Base-by-base conservation (phyloP, 441 rosid genomes). In the Flueggea neowawraea region DNA sequence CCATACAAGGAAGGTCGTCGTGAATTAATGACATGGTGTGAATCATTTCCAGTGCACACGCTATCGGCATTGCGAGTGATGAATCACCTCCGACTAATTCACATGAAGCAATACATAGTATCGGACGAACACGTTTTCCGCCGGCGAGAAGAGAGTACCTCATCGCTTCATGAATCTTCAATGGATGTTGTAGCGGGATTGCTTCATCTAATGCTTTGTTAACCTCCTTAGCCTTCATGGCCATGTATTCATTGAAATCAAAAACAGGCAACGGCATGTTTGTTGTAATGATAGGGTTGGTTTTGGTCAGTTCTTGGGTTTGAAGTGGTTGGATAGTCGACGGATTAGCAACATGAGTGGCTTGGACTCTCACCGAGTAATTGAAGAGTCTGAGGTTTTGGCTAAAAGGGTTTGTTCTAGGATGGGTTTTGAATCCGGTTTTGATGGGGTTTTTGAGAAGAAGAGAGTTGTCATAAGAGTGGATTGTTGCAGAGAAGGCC, bases 11-110 rank as follows among this genome's bases (percentile, higher is more conserved):
- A 9, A 89, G 71, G 60, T 89, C 93, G 43, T 89, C 93, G 61
- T 86, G 93, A 71, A 89, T 84, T 12, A 86, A 74, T 5, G 90
- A 89, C 96, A 86, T 89, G 66, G 90, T 78, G 69, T 89, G 93
- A 63, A 86, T 76, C 93, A 89, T 89, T 51, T 89, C 91, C 13
- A 86, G 74, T 33, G 90, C 90, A 60, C 91, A 86, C 16, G 96
- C 89, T 0, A 86, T 76, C 0, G 90, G 87, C 86, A 89, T 81
- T 12, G 85, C 93, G 48, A 33, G 12, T 5, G 83, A 60, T 56
- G 82, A 82, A 8, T 72, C 16, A 10, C 96, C 91, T 3, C 93
- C 91, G 36, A 84, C 84, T 17, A 89, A 79, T 57, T 84, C 91
- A 48, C 93, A 84, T 0, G 96, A 87, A 14, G 83, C 93, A 64